Conservation (phyloP, 495 filamentous ascomycete genomes). For the Penicillium desertorum region DNA sequence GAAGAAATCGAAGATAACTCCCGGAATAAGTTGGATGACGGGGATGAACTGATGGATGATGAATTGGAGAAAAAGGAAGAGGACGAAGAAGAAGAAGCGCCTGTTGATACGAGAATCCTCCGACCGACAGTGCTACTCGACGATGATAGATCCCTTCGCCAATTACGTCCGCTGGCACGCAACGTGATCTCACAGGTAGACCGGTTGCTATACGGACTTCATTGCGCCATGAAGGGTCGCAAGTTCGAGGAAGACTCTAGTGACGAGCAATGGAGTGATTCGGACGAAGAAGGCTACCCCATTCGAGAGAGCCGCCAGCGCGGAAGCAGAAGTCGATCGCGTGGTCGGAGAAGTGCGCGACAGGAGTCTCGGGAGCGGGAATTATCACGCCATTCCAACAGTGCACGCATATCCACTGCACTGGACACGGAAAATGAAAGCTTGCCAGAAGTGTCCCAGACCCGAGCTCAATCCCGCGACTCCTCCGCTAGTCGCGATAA, state of each 20-base stretch:
- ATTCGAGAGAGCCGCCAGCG: slow-evolving; percentile 14
- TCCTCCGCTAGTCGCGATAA: background rate
- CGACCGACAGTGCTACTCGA: slow-evolving; percentile 53
- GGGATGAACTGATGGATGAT: slow-evolving; percentile 4
- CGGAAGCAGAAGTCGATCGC: slow-evolving; percentile 25
- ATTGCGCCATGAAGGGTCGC: slow-evolving; percentile 56
- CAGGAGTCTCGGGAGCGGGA: slow-evolving; percentile 4
- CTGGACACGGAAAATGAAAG: slow-evolving; percentile 9
- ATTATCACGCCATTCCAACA: slow-evolving; percentile 17
- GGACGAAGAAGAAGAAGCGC: slow-evolving; percentile 16
- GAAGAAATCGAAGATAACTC: slow-evolving; percentile 12
- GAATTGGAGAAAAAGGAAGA: slow-evolving; percentile 15
- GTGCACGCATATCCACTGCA: slow-evolving; percentile 3
- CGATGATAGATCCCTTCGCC: slow-evolving; percentile 58
- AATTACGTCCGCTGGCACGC: slow-evolving; percentile 63
- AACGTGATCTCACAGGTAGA: slow-evolving; percentile 67
- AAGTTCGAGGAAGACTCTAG: slow-evolving; percentile 26
- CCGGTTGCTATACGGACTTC: slow-evolving; percentile 62
- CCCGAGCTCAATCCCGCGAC: slow-evolving; percentile 21
- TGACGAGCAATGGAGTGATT: slow-evolving; percentile 25
- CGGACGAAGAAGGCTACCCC: slow-evolving; percentile 18
- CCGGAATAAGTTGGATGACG: background rate
- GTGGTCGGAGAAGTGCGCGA: slow-evolving; percentile 34
- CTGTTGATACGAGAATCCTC: slow-evolving; percentile 21
- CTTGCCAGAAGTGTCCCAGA: slow-evolving; percentile 18